Base-by-base conservation (phyloP, 306 rosid species). In the Quercus aquifolioides region DNA sequence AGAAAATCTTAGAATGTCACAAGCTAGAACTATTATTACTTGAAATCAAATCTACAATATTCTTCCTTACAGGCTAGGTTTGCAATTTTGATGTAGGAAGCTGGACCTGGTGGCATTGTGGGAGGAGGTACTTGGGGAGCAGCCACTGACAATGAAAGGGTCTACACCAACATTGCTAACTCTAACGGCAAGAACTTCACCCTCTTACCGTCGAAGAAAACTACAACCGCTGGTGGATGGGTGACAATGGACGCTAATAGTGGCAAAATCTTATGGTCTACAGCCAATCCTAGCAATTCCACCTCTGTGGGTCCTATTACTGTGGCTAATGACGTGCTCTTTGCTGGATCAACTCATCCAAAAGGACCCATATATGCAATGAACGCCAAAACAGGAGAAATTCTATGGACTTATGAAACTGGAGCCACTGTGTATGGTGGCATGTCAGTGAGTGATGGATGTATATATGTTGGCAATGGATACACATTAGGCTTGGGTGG, bases 111-210 rank as follows among this genome's bases (percentile, higher is more conserved):
- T 55, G 87, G 90, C 0, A 4, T 54, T 0, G 74, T 43, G 4
- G 91, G 92, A 55, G 92, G 94, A 3, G 91, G 88, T 9, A 79
- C 55, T 57, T 87, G 90, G 93, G 96, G 89, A 17, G 90, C 90
- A 63, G 87, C 93, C 43, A 87, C 90, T 0, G 96, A 91, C 18
- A 87, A 83, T 58, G 81, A 60, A 73, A 81, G 82, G 46, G 83
- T 87, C 20, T 89, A 87, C 78, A 89, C 96, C 0, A 91, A 89
- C 78, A 88, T 87, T 25, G 89, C 69, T n/a, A 88, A 87, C 70
- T 60, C 76, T n/a, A 67, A 84, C 1, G 57, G 17, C 30, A 78
- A 84, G 52, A 84, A 84, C 33, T 91, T 91, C 80, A 88, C 83
- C 3, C 86, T 88, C 15, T 68, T 6, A 18, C 91, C 92, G 23